Percentiles rank a stretch among this genome's conserved stretches.
Evolutionary conservation across 495 filamentous ascomycete species (phyloP).

Genomic region (Collariella sp.): DNA sequence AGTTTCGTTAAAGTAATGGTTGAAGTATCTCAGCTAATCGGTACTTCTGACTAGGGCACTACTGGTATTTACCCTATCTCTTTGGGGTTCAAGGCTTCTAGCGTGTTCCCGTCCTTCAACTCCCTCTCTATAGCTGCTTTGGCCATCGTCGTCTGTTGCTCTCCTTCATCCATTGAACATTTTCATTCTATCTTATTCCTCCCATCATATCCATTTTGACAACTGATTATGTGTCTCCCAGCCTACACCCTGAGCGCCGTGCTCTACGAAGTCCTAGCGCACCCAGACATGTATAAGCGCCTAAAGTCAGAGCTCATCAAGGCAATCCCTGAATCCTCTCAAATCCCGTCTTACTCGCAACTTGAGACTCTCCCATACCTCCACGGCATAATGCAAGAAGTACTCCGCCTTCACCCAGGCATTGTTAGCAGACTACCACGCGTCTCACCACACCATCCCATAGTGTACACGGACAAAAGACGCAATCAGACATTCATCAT

Average conservation of each 20-base stretch:
- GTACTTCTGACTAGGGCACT: no score
- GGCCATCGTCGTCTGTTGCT: no score
- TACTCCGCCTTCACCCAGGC: slow-evolving; percentile 8
- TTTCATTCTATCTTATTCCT: no score
- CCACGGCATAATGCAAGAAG: slow-evolving; percentile 10
- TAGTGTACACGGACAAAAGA: slow-evolving; percentile 3
- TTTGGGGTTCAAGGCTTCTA: no score
- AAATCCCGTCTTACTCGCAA: background rate
- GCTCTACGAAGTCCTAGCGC: background rate
- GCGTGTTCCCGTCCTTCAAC: no score
- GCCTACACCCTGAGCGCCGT: slow-evolving; percentile 1
- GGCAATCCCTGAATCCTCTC: background rate
- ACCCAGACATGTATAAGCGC: background rate
- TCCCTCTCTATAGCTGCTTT: no score
- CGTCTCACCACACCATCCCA: slow-evolving; percentile 1
- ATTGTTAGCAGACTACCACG: background rate
- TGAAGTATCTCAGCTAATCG: no score
- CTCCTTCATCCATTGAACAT: no score
- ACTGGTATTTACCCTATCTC: no score
- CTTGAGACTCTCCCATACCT: slow-evolving; percentile 9
- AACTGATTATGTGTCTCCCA: background rate
- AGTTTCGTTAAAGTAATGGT: no score
- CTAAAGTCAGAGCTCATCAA: background rate
- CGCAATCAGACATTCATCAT: background rate
- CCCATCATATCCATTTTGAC: no score